These are phyloP conservation scores for Spiromastix sp. DNA, from an alignment of 2,329 filamentous ascomycete species.

Conservation along the genomic window DNA sequence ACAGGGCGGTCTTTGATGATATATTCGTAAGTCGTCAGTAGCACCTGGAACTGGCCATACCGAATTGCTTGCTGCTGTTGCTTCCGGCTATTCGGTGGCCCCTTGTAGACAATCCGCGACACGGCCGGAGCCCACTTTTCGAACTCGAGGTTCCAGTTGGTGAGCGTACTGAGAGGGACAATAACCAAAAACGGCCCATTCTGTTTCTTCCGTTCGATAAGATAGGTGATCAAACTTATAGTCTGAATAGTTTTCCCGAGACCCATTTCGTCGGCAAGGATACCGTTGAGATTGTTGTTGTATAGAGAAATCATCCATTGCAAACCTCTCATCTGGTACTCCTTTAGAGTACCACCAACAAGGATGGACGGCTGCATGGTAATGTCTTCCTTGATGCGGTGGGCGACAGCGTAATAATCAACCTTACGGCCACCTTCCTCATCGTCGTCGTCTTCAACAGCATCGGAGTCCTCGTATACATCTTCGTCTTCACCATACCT, in stretches of 20 bases:
- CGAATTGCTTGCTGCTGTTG: slow-evolving; percentile 88
- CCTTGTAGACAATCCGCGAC: slow-evolving; percentile 87
- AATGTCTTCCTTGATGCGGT: slow-evolving; percentile 90
- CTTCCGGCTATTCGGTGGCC: slow-evolving; percentile 78
- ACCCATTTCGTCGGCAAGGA: slow-evolving; percentile 98
- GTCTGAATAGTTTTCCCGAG: slow-evolving; percentile 99
- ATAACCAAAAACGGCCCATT: slow-evolving; percentile 91
- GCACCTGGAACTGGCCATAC: slow-evolving; percentile 87
- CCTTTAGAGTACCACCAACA: slow-evolving; percentile 86
- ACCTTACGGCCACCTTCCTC: slow-evolving; percentile 66
- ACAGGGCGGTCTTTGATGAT: slow-evolving; percentile 97
- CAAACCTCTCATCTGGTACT: slow-evolving; percentile 96
- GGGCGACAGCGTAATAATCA: slow-evolving; percentile 97
- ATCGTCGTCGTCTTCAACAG: slow-evolving; percentile 58
- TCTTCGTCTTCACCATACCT: slow-evolving; percentile 60
- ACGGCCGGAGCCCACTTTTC: slow-evolving; percentile 96
- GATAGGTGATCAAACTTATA: slow-evolving; percentile 91
- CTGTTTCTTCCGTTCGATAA: slow-evolving; percentile 92
- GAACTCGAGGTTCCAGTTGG: slow-evolving; percentile 98
- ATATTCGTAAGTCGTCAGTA: slow-evolving; percentile 97
- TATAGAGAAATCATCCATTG: slow-evolving; percentile 99
- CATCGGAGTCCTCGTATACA: slow-evolving; percentile 49
- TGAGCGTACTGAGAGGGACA: slow-evolving; percentile 90
- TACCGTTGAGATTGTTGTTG: slow-evolving; percentile 99
- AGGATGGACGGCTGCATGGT: slow-evolving; percentile 72